Evolutionary conservation across 331 rosid genomes (phyloP).

Genomic region (Arachis monticola): DNA sequence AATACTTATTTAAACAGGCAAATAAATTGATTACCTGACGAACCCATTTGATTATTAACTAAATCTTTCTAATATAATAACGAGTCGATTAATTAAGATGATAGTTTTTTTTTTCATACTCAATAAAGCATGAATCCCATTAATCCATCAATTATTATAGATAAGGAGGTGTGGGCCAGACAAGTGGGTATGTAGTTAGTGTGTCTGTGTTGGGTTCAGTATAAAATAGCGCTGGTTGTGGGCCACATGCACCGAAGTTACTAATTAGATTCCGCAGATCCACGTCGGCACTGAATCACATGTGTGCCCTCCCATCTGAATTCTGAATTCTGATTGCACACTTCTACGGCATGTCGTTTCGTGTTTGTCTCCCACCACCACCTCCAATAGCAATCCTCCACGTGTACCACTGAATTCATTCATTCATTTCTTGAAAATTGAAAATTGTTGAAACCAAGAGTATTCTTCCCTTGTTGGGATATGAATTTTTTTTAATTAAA

Average conservation of each 20-base stretch:
- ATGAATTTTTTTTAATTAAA: background rate
- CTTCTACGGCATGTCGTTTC: background rate
- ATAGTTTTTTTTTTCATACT: too few species aligned
- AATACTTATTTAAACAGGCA: too few species aligned
- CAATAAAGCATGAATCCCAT: too few species aligned
- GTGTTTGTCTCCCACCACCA: background rate
- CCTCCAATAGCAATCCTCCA: background rate
- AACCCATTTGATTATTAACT: too few species aligned
- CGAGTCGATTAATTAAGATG: too few species aligned
- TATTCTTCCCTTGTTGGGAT: background rate
- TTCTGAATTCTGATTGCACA: background rate
- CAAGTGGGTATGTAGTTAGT: background rate
- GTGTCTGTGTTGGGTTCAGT: slow-evolving; percentile 8
- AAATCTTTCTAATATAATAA: too few species aligned
- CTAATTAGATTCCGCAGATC: slow-evolving; percentile 27
- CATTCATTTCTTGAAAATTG: background rate
- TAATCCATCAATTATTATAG: too few species aligned
- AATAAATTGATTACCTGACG: too few species aligned
- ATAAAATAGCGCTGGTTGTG: background rate
- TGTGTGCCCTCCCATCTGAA: slow-evolving; percentile 36
- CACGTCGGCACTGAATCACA: slow-evolving; percentile 59
- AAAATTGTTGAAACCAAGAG: slow-evolving; percentile 13
- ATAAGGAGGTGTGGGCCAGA: background rate
- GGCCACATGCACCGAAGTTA: background rate
- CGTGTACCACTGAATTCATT: background rate